These are phyloP conservation scores for Monilinia vaccinii-corymbosi DNA, from an alignment of 2,329 filamentous ascomycete species.

Conservation along the genomic window DNA sequence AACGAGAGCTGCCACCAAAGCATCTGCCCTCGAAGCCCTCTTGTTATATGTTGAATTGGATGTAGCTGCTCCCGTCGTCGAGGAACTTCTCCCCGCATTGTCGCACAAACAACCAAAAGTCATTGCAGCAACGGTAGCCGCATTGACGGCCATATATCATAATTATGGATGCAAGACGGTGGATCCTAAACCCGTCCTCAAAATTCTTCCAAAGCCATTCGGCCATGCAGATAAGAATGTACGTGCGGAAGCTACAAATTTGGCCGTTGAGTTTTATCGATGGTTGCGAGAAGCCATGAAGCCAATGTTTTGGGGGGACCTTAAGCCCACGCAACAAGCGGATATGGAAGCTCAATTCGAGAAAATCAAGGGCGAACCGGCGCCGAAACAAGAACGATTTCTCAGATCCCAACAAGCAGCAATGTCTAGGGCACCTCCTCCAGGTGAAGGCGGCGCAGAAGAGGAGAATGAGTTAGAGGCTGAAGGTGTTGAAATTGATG, in stretches of 20 bases:
- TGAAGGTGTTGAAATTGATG: conserved; percentile 62
- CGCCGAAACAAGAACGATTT: conserved; percentile 84
- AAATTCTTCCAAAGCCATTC: conserved; percentile 80
- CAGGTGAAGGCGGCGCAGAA: conserved; percentile 47
- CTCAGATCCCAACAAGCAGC: conserved; percentile 84
- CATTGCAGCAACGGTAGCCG: conserved; percentile 64
- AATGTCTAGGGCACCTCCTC: conserved; percentile 57
- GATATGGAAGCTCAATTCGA: conserved; percentile 94
- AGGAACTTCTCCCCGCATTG: conserved; percentile 77
- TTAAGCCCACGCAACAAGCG: conserved; percentile 91
- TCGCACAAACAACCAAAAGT: conserved; percentile 89
- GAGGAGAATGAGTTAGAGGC: conserved; percentile 50
- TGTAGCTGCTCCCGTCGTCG: conserved; percentile 72
- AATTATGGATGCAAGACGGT: conserved; percentile 91
- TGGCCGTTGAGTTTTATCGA: conserved; percentile 90
- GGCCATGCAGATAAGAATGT: conserved; percentile 98
- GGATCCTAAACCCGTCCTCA: conserved; percentile 86
- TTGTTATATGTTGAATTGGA: conserved; percentile 88
- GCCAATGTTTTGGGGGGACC: conserved; percentile 89
- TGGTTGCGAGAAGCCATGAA: conserved; percentile 99
- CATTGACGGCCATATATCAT: conserved; percentile 77
- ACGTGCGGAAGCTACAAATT: conserved; percentile 80
- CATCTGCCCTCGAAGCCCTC: conserved; percentile 76
- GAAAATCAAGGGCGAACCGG: conserved; percentile 75
- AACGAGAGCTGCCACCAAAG: conserved; percentile 79